These are phyloP conservation scores for Sporothrix mexicana DNA, from an alignment of 2,329 filamentous ascomycete genomes.

Conservation along the genomic window DNA sequence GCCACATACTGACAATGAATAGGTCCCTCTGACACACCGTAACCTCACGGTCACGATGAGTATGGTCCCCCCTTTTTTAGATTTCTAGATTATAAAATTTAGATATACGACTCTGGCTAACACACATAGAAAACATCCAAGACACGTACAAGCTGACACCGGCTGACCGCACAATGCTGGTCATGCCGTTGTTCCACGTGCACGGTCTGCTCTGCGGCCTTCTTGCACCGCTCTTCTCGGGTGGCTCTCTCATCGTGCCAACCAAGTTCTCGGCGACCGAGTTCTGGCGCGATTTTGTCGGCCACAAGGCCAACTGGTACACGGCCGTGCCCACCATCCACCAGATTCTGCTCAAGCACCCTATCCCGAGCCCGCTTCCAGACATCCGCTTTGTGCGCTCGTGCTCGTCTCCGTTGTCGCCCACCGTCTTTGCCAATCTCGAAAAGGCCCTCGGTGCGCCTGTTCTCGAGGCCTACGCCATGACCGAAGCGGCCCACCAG, in stretches of 20 bases:
- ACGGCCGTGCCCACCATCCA: slow-evolving; percentile 93
- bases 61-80: slow-evolving; percentile 47
- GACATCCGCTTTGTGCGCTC: slow-evolving; percentile 85
- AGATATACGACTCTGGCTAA: too few species aligned
- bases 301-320: slow-evolving; percentile 84
- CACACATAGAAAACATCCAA: slow-evolving; percentile 69
- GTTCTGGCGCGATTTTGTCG: slow-evolving; percentile 80
- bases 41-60: slow-evolving; percentile 84
- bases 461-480: slow-evolving; percentile 87
- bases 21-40: slow-evolving; percentile 78
- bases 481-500: slow-evolving; percentile 88
- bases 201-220: slow-evolving; percentile 86
- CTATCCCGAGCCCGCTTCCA: slow-evolving; percentile 70
- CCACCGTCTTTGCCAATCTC: slow-evolving; percentile 79
- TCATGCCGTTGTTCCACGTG: slow-evolving; percentile 92
- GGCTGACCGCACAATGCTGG: slow-evolving; percentile 78
- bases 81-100: too few species aligned
- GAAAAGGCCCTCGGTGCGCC: slow-evolving; percentile 78
- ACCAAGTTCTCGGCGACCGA: slow-evolving; percentile 78
- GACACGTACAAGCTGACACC: slow-evolving; percentile 75
- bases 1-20: not conserved
- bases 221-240: slow-evolving; percentile 75
- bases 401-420: slow-evolving; percentile 82
- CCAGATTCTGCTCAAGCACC: slow-evolving; percentile 80
- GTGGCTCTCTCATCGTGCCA: slow-evolving; percentile 80